Evolutionary conservation across 495 filamentous ascomycete species (phyloP).

Genomic region (Penicillium turbatum): DNA sequence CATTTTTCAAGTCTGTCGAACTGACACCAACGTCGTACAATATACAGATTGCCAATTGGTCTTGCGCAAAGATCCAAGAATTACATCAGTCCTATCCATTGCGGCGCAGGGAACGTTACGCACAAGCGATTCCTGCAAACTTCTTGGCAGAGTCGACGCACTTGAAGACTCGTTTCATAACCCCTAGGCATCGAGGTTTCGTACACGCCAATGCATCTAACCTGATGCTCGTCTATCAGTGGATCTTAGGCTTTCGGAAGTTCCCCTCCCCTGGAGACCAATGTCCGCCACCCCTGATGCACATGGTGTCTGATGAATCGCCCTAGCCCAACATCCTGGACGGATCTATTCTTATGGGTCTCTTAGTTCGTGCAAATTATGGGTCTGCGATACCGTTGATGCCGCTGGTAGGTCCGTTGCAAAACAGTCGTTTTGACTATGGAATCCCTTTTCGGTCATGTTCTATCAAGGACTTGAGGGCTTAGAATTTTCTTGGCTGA

Average conservation of each 20-base stretch:
- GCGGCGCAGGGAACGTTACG: neutral
- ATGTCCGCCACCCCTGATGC: conserved; percentile 5
- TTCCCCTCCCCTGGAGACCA: neutral
- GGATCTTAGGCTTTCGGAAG: conserved; percentile 7
- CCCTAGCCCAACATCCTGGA: conserved; percentile 13
- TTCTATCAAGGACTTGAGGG: conserved; percentile 1
- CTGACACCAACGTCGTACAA: conserved; percentile 1
- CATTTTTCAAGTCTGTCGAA: conserved; percentile 1
- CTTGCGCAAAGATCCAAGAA: neutral
- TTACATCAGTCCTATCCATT: neutral
- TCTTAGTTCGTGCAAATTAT: conserved; percentile 11
- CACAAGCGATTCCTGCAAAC: neutral
- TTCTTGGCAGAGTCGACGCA: conserved; percentile 14
- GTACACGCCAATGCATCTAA: conserved; percentile 2
- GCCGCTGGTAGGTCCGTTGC: conserved; percentile 20
- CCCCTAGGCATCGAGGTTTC: conserved; percentile 22
- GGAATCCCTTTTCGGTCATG: neutral
- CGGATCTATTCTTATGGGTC: conserved; percentile 15
- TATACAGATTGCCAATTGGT: neutral
- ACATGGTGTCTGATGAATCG: neutral
- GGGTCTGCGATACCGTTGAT: conserved; percentile 14
- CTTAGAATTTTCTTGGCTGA: conserved; percentile 23
- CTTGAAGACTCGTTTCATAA: conserved; percentile 1
- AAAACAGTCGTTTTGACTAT: conserved; percentile 4
- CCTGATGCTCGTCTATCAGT: conserved; percentile 11